Evolutionary conservation across 2,329 filamentous ascomycete species (phyloP), one percentile per base, ranked within the genome.

Genomic region (Botrytis galanthina): DNA sequence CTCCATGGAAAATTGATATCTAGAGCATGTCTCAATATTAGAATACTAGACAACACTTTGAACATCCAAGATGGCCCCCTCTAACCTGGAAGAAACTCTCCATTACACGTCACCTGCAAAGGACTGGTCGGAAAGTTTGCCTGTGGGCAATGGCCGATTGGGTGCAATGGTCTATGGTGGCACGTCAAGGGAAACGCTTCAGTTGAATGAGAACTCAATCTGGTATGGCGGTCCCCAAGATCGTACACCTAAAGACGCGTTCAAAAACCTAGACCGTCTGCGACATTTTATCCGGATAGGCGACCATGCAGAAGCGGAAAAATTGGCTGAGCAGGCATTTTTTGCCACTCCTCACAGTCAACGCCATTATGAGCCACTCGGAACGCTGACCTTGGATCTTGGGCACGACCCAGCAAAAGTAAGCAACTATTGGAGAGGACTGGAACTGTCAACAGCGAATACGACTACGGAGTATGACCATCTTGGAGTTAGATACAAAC

Each of bases 151-250:
- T 76, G 85, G 86, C 35, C 82, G 85, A 66, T 75, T 82, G 22
- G 81, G 81, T 8, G 80, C 79, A 44, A 85, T 86, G 84, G 78
- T 86, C 16, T 84, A 85, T 77, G 84, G 85, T 39, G 81, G 83
- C 37, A 83, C 83, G 7, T 77, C 79, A 44, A 84, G 80, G 6
- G 85, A 87, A 74, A 78, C 83, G 22, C 77, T 86, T 6, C 82
- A 83, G 63, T 78, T 87, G 42, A 87, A 86, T 68, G 85, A 86
- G 75, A 84, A 86, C 74, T 85, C 83, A 4, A 81, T 85, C 3
- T 85, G 83, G 83, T 85, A 84, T 77, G 84, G 84, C 71, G 84
- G 83, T 18, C 81, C 80, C 8, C 84, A 84, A 74, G 79, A 84
- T 72, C 83, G 85, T 26, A 83, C 82, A 29, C 84, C 84, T 32